Conservation (phyloP, 192 early-diverging fungal genomes). For the Dimargaris cristalligena region DNA sequence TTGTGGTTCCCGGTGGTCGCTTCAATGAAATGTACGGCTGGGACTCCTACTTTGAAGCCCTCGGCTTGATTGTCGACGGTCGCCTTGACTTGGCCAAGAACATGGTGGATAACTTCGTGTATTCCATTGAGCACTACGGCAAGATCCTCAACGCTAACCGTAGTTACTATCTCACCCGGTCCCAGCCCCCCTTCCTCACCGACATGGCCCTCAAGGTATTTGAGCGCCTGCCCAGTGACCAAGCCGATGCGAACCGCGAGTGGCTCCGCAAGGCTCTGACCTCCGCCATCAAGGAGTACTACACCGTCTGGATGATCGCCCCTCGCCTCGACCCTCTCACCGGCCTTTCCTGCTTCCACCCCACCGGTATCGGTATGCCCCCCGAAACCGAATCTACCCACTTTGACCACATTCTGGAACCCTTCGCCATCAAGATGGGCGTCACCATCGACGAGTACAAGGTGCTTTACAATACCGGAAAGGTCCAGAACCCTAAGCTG, state of each 20-base stretch:
- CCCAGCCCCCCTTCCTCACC: conserved; percentile 95
- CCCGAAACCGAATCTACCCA: conserved; percentile 92
- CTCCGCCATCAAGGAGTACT: conserved; percentile 80
- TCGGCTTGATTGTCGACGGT: conserved; percentile 76
- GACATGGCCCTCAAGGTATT: conserved; percentile 86
- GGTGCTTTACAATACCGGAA: conserved; percentile 44
- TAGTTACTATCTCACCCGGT: conserved; percentile 88
- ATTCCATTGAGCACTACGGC: conserved; percentile 94
- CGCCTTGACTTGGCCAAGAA: conserved; percentile 70
- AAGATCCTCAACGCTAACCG: conserved; percentile 99
- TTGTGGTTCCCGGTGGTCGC: conserved; percentile 93
- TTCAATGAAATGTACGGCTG: conserved; percentile 99
- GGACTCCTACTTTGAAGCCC: conserved; percentile 90
- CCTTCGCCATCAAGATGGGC: conserved; percentile 50
- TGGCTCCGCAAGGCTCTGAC: conserved; percentile 56
- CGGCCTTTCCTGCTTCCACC: conserved; percentile 68
- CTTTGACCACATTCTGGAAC: conserved; percentile 72
- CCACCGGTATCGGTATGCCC: conserved; percentile 87
- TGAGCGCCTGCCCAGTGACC: conserved; percentile 31
- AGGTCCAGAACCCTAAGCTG: conserved; percentile 60
- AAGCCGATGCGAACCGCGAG: conserved; percentile 29
- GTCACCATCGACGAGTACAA: conserved; percentile 57
- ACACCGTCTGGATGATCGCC: conserved; percentile 73
- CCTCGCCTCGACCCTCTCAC: conserved; percentile 61
- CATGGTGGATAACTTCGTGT: conserved; percentile 97